Base-by-base conservation (phyloP, 306 rosid genomes). In the Fagus crenata region DNA sequence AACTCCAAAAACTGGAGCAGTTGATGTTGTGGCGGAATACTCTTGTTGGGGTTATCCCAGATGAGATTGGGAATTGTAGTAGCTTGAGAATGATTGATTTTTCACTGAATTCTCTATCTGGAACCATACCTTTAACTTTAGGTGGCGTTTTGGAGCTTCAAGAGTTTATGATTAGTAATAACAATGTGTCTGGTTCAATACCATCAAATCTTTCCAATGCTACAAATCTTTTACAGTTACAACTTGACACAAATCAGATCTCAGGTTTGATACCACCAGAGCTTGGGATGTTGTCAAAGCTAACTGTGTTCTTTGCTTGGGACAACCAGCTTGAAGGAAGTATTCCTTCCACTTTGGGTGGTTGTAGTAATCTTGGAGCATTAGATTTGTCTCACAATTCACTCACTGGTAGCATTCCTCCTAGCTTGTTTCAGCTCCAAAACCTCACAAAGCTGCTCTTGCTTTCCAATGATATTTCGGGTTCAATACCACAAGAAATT, bases 301-400 rank as follows among this genome's bases (percentile, higher is more conserved):
- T 96, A 11, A 42, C 59, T 7, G 93, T 96, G 78, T 89, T 96
- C 77, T 89, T 92, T 4, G 97, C 97, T 64, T 96, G 99, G 99
- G 85, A 87, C 77, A 96, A 96, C 85, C 93, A 90, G 77, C 97
- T 96, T 32, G 90, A 92, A 84, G 99, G 99, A 85, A 91, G 96
- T 76, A 86, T 96, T 80, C 98, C 99, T 75, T 81, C 83, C 0
- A 73, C 79, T 84, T 83, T 96, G 80, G 88, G 84, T 28, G 85
- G 82, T 72, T 92, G 95, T 53, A 82, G 82, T 31, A 87, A 81
- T 71, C 92, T 96, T 1, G 84, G 91, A 81, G 89, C 96, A 4
- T 74, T 96, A 1, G 99, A 96, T 65, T 87, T 96, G 86, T 96
- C 99, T 6, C 91, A 84, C 17, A 96, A 96, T 67, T 63, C 91